Conservation (phyloP, 225 moss, liverwort and hornwort species). For the Sphagnum tenellum region DNA sequence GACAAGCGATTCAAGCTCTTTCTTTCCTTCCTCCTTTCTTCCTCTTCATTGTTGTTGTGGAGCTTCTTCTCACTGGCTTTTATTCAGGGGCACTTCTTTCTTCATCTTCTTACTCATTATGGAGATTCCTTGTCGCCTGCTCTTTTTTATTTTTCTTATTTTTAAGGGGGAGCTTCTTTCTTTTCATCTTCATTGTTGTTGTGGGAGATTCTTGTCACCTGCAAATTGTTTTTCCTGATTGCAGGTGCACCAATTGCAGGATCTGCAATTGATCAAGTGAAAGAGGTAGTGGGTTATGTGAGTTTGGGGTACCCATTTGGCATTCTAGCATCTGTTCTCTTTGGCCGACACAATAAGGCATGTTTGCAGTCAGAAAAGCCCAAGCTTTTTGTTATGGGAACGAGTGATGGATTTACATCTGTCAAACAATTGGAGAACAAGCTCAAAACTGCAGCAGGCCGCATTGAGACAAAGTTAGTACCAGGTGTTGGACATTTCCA, state of each 20-base stretch:
- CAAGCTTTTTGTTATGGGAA: slow-evolving; percentile 93
- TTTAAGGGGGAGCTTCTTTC: neutral
- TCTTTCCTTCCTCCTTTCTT: too few relatives aligned
- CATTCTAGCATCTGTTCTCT: slow-evolving; percentile 62
- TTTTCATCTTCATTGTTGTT: too few relatives aligned
- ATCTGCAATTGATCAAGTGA: slow-evolving; percentile 50
- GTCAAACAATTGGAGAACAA: slow-evolving; percentile 85
- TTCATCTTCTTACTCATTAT: neutral
- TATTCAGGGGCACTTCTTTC: neutral
- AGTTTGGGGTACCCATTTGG: slow-evolving; percentile 91
- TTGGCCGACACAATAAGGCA: slow-evolving; percentile 69
- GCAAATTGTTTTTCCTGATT: neutral
- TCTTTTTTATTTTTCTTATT: neutral
- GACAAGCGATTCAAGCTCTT: too few relatives aligned
- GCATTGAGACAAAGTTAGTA: slow-evolving; percentile 71
- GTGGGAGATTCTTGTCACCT: neutral
- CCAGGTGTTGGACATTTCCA: slow-evolving; percentile 79
- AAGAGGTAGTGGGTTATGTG: slow-evolving; percentile 67
- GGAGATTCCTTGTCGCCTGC: neutral
- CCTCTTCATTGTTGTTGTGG: neutral
- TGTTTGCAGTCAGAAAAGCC: slow-evolving; percentile 72
- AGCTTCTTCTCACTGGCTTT: neutral
- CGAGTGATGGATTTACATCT: slow-evolving; percentile 82
- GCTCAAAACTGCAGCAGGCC: slow-evolving; percentile 63
- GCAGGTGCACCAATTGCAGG: slow-evolving; percentile 93